Base-by-base conservation (phyloP, 768 basidiomycete genomes). In the Lactifluus piperatus region DNA sequence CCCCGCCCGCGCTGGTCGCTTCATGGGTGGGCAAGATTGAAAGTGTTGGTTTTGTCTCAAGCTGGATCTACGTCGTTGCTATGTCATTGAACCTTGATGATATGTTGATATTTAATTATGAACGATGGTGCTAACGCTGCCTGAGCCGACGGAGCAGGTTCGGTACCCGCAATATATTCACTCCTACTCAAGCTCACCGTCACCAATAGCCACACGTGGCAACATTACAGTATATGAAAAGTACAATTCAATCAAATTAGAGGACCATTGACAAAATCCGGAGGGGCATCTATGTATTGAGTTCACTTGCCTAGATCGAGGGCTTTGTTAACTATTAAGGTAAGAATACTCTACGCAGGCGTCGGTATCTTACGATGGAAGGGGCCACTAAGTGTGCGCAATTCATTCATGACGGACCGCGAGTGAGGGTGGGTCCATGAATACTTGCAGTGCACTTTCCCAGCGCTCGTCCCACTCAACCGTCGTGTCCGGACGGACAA, bases 381-480 rank as follows among this genome's bases (percentile, higher is more conserved):
- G 34, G 13, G 16, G 8, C 24, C 32, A 26, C 45, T 20, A 22
- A 27, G 13, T 54, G 52, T 39, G 36, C 14, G 36, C 16, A 46
- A n/a, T 51, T 54, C 48, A 47, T 22, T 57, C 11, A 45, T 54
- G 39, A 22, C n/a, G 47, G 11, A 44, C 54, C 36, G 20, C 63
- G 57, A n/a, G n/a, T n/a, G n/a, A n/a, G n/a, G 39, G 69, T 47
- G 76, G 76, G 64, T 79, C 73, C 20, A 74, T 75, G 67, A 86
- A 91, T 6, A 92, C 78, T 48, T 73, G 76, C 56, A 94, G 66
- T 20, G 78, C 76, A 46, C 77, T 76, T 54, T 75, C 73, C 65
- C 90, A 88, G 58, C 85, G 75, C 59, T 84, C 79, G 66, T 94
- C 88, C 93, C 93, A 98, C 24, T 76, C 77, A 13, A 88, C 83